phyloP scores from a whole-genome alignment of 2,329 filamentous ascomycete species.

The Claviceps citrina region DNA sequence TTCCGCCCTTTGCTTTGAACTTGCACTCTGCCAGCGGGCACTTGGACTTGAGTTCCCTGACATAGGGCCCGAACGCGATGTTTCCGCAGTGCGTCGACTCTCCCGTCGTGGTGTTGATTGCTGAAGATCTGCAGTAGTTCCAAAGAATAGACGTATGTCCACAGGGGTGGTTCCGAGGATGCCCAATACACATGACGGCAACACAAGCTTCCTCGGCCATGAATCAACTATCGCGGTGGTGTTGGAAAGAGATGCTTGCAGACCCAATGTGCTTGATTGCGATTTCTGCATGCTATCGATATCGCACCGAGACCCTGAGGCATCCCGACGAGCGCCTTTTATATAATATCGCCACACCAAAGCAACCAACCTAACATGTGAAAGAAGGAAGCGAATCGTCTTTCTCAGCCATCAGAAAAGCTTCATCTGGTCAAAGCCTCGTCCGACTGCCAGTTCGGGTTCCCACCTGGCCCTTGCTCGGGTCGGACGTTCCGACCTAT shows the following conservation, averaged over 20 bases:
- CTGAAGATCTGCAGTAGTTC: conserved; percentile 19
- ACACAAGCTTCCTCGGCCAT: too few species aligned
- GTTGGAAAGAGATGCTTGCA: background rate
- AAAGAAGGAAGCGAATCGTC: background rate
- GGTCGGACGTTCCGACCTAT: background rate
- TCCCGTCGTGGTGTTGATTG: conserved; percentile 32
- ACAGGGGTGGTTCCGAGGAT: conserved; percentile 6
- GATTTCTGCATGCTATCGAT: background rate
- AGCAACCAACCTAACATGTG: background rate
- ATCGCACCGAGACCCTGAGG: background rate
- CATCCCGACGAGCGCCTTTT: background rate
- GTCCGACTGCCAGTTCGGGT: background rate
- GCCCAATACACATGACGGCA: conserved; percentile 6
- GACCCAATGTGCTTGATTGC: background rate
- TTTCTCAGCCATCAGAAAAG: background rate
- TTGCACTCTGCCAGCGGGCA: conserved; percentile 37
- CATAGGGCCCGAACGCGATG: conserved; percentile 28
- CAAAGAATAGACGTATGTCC: conserved; percentile 8
- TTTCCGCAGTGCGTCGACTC: conserved; percentile 35
- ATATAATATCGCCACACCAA: background rate
- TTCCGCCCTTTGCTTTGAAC: conserved; percentile 32
- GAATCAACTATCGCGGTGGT: background rate
- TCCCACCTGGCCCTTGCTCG: background rate
- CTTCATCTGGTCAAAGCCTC: background rate
- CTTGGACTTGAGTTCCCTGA: conserved; percentile 25